Base-by-base conservation (phyloP, 108 stramenopile genomes). In the Phaeodactylum tricornutum region DNA sequence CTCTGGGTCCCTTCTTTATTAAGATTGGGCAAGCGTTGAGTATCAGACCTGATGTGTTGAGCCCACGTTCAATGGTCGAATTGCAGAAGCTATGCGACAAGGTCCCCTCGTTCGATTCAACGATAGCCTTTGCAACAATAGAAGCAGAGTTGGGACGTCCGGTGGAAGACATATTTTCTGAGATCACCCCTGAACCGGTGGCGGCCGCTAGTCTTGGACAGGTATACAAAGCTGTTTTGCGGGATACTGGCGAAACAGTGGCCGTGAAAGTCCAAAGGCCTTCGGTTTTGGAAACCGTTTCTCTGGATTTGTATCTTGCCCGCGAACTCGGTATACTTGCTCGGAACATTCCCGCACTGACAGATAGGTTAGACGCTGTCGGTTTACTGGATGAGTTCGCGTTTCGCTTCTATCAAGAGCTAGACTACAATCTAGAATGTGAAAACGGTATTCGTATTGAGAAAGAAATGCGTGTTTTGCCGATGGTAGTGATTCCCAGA, bases 21-120 rank as follows among this genome's bases (percentile, higher is more conserved):
- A 95, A 95, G 62, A 56, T 71, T 33, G 81, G 83, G 16, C 83
- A 95, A 69, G 93, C 92, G 1, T 69, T 96, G 16, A 70, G 67
- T 26, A 94, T 96, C 50, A 82, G 95, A 14, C 95, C 95, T 6
- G 95, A 96, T 56, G 66, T 96, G 35, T 52, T 96, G 15, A 62
- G 67, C 16, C 93, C 95, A 4, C 64, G 85, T 3, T 72, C 75
- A 38, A 94, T 96, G 95, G 92, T 96, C 23, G 95, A 96, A 56
- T 61, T 96, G 34, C 93, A 96, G 57, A 86, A 89, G 48, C 62
- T 96, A 1, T 96, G 95, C 55, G 95, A 96, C 55, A 94, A 94
- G 68, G 96, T 97, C 0, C 95, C 95, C 1, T 71, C 67, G 32
- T 96, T 69, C 50, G 81, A 84, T 56, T 67, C 66, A 7, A 66